Evolutionary conservation across 1,139 yeast genomes (phyloP), one percentile per base, ranked within the genome.

Genomic region (Neolecta irregularis): DNA sequence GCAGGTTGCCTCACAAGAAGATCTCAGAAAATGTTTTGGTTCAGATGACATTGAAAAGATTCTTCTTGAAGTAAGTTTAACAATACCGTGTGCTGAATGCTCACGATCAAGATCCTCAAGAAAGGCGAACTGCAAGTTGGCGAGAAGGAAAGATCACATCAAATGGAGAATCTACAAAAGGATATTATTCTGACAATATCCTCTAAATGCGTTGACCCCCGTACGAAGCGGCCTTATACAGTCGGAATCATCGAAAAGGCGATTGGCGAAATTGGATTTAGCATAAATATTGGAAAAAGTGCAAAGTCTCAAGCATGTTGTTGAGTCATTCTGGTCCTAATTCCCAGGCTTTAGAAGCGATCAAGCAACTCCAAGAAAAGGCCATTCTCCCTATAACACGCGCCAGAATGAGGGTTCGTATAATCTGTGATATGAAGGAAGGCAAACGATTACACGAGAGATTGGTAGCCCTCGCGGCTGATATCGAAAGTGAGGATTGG

Each of bases 121-220:
- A 80, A 79, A 51, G 98, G 98, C 29, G 98, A 88, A 54, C 74
- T 88, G 46, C 98, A 88, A 53, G 67, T 88, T 38, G 83, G 92
- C 49, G 95, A 83, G 53, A 83, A 81, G 61, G 98, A 88, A 57
- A 65, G 98, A 49, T 76, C 69, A 44, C 76, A 78, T 33, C 76
- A 76, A 53, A 58, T 73, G 41, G 69, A 65, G 41, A 91, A 80
- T 55, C 68, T 77, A 40, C 81, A 74, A 45, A 80, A 81, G 45
- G 94, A 85, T 51, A 76, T 83, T 43, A 61, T 88, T 28, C 81
- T 73, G 38, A 72, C 81, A 32, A 74, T 91, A 31, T 78, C 93
- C 19, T 75, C 93, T 9, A 85, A 81, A 53, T 85, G 95, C 51
- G 76, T 91, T 37, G 85, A 91, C 49, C 96, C 98, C 4, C 69